These are phyloP conservation scores for Physcomitrellopsis africana DNA, from an alignment of 225 moss, liverwort and hornwort genomes.

Conservation along the genomic window DNA sequence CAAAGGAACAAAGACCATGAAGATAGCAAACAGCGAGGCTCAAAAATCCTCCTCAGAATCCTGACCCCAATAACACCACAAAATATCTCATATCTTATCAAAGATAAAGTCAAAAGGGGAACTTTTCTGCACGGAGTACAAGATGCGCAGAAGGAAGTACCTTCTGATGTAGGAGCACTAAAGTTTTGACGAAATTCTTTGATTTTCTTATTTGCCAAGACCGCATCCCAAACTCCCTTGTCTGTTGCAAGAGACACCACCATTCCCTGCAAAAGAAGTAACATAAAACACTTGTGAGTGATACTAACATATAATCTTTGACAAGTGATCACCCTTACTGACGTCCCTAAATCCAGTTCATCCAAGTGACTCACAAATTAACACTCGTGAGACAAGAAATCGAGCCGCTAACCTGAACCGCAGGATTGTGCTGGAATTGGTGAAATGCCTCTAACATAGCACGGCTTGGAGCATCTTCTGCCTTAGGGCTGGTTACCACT, in stretches of 20 bases:
- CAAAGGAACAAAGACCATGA: not conserved
- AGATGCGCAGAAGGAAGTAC: constrained; percentile 19
- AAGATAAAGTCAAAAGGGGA: constrained; percentile 1
- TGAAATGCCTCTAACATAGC: constrained; percentile 81
- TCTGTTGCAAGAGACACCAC: constrained; percentile 85
- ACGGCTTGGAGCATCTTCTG: constrained; percentile 46
- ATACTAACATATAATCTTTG: not conserved
- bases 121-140: not conserved
- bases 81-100: not conserved
- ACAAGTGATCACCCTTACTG: not conserved
- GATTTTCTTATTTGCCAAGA: constrained; percentile 63
- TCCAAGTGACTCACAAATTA: not conserved
- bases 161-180: constrained; percentile 43
- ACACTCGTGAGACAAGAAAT: not conserved
- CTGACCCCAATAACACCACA: too few species aligned
- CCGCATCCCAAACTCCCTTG: constrained; percentile 61
- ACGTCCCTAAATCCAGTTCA: not conserved
- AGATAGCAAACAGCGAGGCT: not conserved
- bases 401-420: constrained; percentile 65
- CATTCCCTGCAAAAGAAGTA: constrained; percentile 57
- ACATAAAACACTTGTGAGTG: not conserved
- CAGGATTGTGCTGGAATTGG: constrained; percentile 81
- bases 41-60: too few species aligned
- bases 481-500: constrained; percentile 37
- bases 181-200: constrained; percentile 66